These are phyloP conservation scores for Udeniomyces megalosporus DNA, from an alignment of 768 basidiomycete species.

Conservation along the genomic window DNA sequence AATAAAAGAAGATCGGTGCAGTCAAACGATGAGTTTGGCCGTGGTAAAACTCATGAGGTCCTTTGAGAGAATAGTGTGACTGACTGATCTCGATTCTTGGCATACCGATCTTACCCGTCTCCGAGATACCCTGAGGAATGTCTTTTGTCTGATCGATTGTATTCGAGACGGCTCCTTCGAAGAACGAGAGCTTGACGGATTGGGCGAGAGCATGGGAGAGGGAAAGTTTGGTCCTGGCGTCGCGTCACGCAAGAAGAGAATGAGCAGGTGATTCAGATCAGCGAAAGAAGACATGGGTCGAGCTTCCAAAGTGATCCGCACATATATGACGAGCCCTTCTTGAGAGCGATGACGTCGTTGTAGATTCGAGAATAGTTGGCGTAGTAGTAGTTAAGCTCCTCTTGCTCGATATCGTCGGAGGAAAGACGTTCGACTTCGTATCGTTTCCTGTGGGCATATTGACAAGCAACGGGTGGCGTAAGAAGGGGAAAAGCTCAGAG, in stretches of 20 bases:
- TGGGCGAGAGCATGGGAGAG: conserved; percentile 88
- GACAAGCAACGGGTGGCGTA: too few relatives aligned
- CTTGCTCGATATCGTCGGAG: conserved; percentile 78
- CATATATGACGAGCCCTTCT: conserved; percentile 92
- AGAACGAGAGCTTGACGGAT: conserved; percentile 94
- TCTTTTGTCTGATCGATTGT: conserved; percentile 95
- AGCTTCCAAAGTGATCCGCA: conserved; percentile 32
- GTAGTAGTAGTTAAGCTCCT: conserved; percentile 92
- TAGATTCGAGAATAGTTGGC: conserved; percentile 95
- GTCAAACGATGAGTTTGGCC: too few relatives aligned
- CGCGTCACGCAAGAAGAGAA: neutral
- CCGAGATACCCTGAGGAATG: conserved; percentile 79
- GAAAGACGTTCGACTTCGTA: conserved; percentile 82
- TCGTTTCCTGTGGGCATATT: conserved; percentile 78
- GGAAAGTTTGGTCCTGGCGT: conserved; percentile 79
- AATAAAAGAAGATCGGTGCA: neutral
- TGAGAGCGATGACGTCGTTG: conserved; percentile 86
- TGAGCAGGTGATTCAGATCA: too few relatives aligned
- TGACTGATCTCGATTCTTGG: conserved; percentile 22
- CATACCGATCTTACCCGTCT: conserved; percentile 78
- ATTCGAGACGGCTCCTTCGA: conserved; percentile 77
- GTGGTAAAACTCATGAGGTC: too few relatives aligned
- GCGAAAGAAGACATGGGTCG: conserved; percentile 9
- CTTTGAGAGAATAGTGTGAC: too few relatives aligned
- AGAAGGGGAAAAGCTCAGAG: neutral